A percentile compares a stretch with the other conserved stretches of the same genome.
phyloP scores from a whole-genome alignment of 345 rosid species.

The Populus deltoides region DNA sequence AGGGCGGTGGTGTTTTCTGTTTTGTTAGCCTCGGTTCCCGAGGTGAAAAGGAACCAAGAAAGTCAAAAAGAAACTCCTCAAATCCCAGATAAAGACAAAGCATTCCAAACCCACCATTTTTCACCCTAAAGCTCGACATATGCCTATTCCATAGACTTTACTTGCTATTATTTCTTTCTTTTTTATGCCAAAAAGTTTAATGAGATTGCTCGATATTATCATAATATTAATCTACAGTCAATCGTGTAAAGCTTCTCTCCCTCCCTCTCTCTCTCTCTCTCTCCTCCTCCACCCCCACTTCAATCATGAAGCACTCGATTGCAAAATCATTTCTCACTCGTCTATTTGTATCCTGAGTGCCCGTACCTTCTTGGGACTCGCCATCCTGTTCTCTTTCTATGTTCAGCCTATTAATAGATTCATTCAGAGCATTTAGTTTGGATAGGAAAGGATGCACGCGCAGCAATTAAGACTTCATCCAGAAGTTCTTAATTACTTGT shows the following conservation, averaged over 20 bases:
- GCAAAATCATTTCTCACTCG: constrained; percentile 32
- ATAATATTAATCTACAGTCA: background rate
- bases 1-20: background rate
- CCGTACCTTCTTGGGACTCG: constrained; percentile 5
- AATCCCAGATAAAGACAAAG: constrained; percentile 10
- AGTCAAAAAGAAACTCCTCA: constrained; percentile 6
- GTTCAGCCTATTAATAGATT: background rate
- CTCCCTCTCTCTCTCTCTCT: no score
- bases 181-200: constrained; percentile 14
- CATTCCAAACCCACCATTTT: constrained; percentile 11
- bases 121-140: constrained; percentile 25
- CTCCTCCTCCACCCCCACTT: constrained; percentile 1
- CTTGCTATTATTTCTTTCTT: background rate
- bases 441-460: background rate
- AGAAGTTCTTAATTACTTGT: background rate
- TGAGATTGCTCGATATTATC: background rate
- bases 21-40: background rate
- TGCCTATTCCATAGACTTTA: background rate
- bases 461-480: background rate
- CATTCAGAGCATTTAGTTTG: background rate
- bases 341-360: background rate
- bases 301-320: constrained; percentile 43
- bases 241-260: no score
- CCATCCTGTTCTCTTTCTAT: background rate
- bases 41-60: constrained; percentile 8